Base-by-base conservation (phyloP, 2,329 filamentous ascomycete species). In the Aureobasidium namibiae region DNA sequence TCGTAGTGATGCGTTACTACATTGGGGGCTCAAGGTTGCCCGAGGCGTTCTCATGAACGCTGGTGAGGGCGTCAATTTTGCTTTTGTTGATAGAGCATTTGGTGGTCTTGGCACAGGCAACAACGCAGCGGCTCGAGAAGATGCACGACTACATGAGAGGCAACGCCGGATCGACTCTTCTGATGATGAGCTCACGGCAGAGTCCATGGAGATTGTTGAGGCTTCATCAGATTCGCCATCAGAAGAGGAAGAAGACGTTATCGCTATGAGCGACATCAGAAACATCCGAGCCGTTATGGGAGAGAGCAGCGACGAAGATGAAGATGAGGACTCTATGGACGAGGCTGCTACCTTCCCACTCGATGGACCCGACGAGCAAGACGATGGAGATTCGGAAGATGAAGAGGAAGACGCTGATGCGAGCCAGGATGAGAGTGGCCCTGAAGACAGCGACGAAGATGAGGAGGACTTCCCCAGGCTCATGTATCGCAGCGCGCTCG, bases 1-100 rank as follows among this genome's bases (percentile, higher is more conserved):
- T 62, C 73, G 78, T 26, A 67, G 69, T 24, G 68, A 72, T 4
- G 77, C 76, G 2, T 70, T 75, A 54, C 66, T 70, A 36, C 84
- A 82, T 65, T 88, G 85, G 85, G 81, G 76, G 4, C 72, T 81
- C 58, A 80, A 80, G 57, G 80, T 87, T 16, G 82, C 79, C 1
- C 75, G 83, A 59, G 81, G 83, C 0, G 64, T 87, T 1, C 67
- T 88, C 48, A 77, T 84, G 73, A 80, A 81, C 64, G 79, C 79
- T 21, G 78, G 76, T 0, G 78, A 78, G 62, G 78, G 76, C 2
- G 74, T 87, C 46, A 80, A 80, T 42, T 85, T 81, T 68, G 73
- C 75, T 16, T 79, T 79, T 62, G 79, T 84, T 21, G 83, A 85
- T 65, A 76, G 77, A 33, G 82, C 82, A 4, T 87, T 85, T 70